These are phyloP conservation scores for Ailanthus altissimus DNA, from an alignment of 345 rosid genomes.

Conservation along the genomic window DNA sequence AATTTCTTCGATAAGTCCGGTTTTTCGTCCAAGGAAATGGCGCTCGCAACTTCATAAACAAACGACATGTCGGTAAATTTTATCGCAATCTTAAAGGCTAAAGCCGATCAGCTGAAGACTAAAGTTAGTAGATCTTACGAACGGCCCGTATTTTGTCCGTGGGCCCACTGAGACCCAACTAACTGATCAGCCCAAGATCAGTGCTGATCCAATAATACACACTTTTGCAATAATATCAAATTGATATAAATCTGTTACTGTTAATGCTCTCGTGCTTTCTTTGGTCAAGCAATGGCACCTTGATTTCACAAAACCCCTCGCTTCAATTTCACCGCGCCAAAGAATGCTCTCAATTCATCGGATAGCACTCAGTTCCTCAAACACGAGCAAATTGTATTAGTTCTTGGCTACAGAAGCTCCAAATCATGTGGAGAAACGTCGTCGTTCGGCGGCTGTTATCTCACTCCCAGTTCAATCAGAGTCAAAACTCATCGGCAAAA, in stretches of 20 bases:
- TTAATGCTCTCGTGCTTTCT: too few relatives aligned
- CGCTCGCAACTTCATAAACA: not conserved
- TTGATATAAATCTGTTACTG: too few relatives aligned
- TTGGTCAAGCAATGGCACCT: not conserved
- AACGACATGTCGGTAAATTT: not conserved
- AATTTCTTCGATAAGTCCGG: too few relatives aligned
- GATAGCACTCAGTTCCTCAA: not conserved
- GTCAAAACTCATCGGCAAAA: constrained; percentile 27
- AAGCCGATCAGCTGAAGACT: too few relatives aligned
- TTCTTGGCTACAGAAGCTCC: not conserved
- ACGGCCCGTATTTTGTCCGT: too few relatives aligned
- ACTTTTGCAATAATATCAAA: too few relatives aligned
- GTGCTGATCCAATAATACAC: too few relatives aligned
- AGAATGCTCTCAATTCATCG: not conserved
- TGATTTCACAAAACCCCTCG: not conserved
- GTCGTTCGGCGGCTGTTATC: constrained; percentile 28
- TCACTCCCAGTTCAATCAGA: constrained; percentile 27
- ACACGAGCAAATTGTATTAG: not conserved
- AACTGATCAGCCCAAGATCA: too few relatives aligned
- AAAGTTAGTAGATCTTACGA: too few relatives aligned
- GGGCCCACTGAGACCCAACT: too few relatives aligned
- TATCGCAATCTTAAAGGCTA: too few relatives aligned
- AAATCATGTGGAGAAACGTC: constrained; percentile 11
- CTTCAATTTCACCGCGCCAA: not conserved
- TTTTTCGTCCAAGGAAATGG: not conserved